phyloP scores from a whole-genome alignment of 2,329 filamentous ascomycete genomes.

The Colletotrichum sublineola region DNA sequence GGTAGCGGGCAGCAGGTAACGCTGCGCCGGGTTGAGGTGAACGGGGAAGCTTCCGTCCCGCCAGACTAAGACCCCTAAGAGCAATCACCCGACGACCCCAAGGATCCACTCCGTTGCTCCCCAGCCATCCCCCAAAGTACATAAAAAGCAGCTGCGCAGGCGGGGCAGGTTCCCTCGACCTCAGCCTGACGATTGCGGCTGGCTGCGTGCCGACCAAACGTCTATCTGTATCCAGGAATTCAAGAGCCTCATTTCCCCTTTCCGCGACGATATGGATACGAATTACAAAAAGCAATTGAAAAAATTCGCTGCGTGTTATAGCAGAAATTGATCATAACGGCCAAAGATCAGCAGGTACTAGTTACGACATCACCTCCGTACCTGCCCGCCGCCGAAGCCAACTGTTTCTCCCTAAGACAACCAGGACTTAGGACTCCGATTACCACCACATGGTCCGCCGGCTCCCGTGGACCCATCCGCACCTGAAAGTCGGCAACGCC shows the following conservation, averaged over 20 bases:
- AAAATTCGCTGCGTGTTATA: not conserved
- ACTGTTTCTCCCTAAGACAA: not conserved
- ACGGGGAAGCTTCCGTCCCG: not conserved
- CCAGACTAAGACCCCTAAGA: not conserved
- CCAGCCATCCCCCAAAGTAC: not conserved
- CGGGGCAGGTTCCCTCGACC: not conserved
- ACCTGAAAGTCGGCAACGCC: constrained; percentile 33
- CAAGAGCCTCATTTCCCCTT: not conserved
- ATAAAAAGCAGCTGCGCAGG: constrained; percentile 1
- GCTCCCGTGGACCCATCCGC: constrained; percentile 38
- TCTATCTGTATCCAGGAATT: not conserved
- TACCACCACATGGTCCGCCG: constrained; percentile 34
- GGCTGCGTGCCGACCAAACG: not conserved
- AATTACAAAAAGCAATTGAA: not conserved
- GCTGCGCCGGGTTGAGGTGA: constrained; percentile 4
- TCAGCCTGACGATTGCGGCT: not conserved
- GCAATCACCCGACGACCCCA: constrained; percentile 4
- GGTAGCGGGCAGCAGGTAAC: constrained; percentile 19
- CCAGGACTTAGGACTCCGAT: not conserved
- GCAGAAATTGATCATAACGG: not conserved
- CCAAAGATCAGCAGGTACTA: not conserved
- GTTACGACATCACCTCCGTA: constrained; percentile 1
- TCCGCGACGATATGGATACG: not conserved
- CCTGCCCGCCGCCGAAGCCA: not conserved
- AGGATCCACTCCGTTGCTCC: constrained; percentile 19